Base-by-base conservation (phyloP, 1,139 yeast species). In the Candida frijolesensis region DNA sequence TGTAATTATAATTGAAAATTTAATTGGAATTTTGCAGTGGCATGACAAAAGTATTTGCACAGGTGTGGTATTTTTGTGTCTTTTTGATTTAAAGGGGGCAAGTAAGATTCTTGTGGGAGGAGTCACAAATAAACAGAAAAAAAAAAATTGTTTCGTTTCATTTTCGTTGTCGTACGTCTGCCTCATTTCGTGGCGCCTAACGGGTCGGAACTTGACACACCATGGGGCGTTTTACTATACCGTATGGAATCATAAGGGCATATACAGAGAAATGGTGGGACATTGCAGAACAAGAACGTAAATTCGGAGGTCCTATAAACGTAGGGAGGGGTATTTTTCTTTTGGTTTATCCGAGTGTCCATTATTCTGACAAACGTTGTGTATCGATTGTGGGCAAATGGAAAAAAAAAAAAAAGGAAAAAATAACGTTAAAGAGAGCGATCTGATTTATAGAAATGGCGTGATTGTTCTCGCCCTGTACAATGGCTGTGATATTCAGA, bases 1-100 rank as follows among this genome's bases (percentile, higher is more conserved):
- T 32, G 38, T 32, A 42, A 42, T 42, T 42, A 42, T 42, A 42
- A 42, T 42, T 42, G 38, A 33, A 42, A 22, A 18, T 40, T 27
- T 40, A 38, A 38, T 38, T 38, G 42, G 42, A 38, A 38, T 38
- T 38, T 38, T 38, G 30, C 29, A n/a, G 7, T 22, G 29, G 8
- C 8, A 16, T 6, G 43, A 40, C 43, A 40, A 40, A 40, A 40
- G 30, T 40, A 27, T 40, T 40, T 40, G 33, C 11, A 19, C 29
- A 19, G 9, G 7, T 5, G 12, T 39, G 11, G 12, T 14, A 6
- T 12, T 22, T 39, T 39, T 39, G 42, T 25, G 18, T n/a, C n/a
- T 2, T 12, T 40, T 40, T 29, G 43, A 15, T 40, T 40, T 40
- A 40, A 40, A 40, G 22, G 43, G 43, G 43, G 43, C 25, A 16